Base-by-base conservation (phyloP, 2,329 filamentous ascomycete genomes). In the Aquanectria penicillioides region DNA sequence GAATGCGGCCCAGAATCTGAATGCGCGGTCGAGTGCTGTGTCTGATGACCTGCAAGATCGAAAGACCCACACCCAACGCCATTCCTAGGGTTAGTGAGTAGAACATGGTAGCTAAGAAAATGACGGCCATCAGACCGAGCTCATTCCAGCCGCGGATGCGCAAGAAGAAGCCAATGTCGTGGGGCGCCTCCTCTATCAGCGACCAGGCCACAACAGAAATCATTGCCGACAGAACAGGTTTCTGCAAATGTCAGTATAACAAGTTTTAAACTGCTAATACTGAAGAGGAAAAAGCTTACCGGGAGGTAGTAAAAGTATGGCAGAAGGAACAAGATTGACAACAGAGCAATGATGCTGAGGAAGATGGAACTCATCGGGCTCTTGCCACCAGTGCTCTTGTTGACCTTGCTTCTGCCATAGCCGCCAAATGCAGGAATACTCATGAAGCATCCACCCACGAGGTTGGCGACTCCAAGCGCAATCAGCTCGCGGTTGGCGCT, bases 231-330 rank as follows among this genome's bases (percentile, higher is more conserved):
- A 99, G 84, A 1, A 98, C 93, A 5, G 92, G 92, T 90, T 97
- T 97, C 89, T 95, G 68, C 9, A 7, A 13, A 23, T 3, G 37
- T 68, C 38, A 65, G 67, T 26, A 25, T 12, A 22, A 7, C 8
- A 4, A 9, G 11, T 20, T 6, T 4, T 11, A 8, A 17, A 3
- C 38, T 25, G 9, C 7, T 2, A 15, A 4, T 10, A 17, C n/a
- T 28, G 5, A 25, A 7, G 7, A 49, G 13, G 3, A 6, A 13
- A 3, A 5, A 6, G 83, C 92, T 77, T 78, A 95, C 92, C n/a
- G 95, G 95, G 41, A 99, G 85, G 73, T 93, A 98, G 79, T 97
- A 96, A 69, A 99, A 94, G 74, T 93, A 96, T 0, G 94, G 94
- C 23, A 98, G 79, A 40, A 98, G 80, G 71, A 93, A 95, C 34